Evolutionary conservation across 2,329 filamentous ascomycete genomes (phyloP), one percentile per base, ranked within the genome.

Genomic region (Aspergillus pseudoterreus): DNA sequence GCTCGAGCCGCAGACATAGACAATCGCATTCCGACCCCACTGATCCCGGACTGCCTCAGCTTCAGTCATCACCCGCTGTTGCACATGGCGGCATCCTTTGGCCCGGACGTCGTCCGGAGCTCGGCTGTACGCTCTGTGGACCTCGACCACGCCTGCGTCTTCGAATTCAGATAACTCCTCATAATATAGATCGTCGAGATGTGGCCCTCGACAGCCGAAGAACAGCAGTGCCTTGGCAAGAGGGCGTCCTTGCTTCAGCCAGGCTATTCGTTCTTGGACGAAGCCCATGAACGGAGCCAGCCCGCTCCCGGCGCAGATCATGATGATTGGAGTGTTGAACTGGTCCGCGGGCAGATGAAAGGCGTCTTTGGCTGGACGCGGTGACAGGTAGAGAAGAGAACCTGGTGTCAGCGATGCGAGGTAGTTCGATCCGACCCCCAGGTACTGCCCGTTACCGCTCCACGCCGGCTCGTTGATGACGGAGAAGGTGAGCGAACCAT

Each of bases 401-500:
- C 66, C 68, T 6, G 53, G 38, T 33, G 63, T 57, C 2, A 71
- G 61, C 10, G 71, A 70, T 1, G 79, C 74, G 10, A 87, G 76
- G 66, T 84, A 87, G 51, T 73, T 80, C 0, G 81, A 82, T 1
- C 82, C 81, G 2, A 86, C 83, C 45, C 84, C 84, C 5, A 80
- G 65, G 66, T 82, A 76, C 9, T 71, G 69, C 11, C 78, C 57
- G 10, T 51, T 76, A 46, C 75, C 74, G 45, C 14, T 17, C 46
- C 74, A 75, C 2, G 83, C 78, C 0, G 80, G 78, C 4, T 73
- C 75, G 43, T 84, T 77, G 48, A 88, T 76, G 1, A 91, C 78
- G 3, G 78, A 78, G 71, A 87, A 90, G 5, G 86, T 90, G 24
- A 91, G 75, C 0, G 84, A 84, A 41, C 80, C 79, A 50, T 75